Percentiles rank a stretch among this genome's conserved stretches.
Evolutionary conservation across 1,284 basidiomycete species (phyloP).

Genomic region (Ustilago xerochloae): DNA sequence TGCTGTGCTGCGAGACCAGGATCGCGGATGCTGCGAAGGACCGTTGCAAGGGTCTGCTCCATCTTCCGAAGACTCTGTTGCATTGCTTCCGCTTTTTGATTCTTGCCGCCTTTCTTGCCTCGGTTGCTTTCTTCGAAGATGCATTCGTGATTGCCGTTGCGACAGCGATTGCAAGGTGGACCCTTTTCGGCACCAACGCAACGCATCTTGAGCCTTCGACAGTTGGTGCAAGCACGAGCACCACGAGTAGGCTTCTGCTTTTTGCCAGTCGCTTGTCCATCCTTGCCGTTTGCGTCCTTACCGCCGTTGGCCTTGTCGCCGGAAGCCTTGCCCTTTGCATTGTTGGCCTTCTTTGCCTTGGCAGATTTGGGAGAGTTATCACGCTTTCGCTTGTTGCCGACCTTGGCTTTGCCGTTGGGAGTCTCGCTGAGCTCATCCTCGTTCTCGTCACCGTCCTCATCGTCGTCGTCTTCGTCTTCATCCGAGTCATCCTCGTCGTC

Average conservation of each 20-base stretch:
- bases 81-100: constrained; percentile 62
- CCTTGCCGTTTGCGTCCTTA: constrained; percentile 17
- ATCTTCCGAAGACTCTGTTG: constrained; percentile 65
- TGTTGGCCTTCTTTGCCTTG: constrained; percentile 22
- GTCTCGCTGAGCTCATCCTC: constrained; percentile 32
- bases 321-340: constrained; percentile 16
- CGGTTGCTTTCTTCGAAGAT: constrained; percentile 67
- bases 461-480: constrained; percentile 38
- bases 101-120: constrained; percentile 66
- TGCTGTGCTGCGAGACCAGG: constrained; percentile 49
- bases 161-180: constrained; percentile 81
- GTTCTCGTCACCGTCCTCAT: constrained; percentile 23
- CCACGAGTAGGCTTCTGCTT: constrained; percentile 67
- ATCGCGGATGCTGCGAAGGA: constrained; percentile 61
- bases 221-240: constrained; percentile 87
- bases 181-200: constrained; percentile 93
- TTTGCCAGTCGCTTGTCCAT: constrained; percentile 26
- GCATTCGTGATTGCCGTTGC: constrained; percentile 63
- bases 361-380: constrained; percentile 14
- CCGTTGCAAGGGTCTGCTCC: constrained; percentile 62
- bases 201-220: constrained; percentile 97
- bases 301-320: constrained; percentile 19
- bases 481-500: constrained; percentile 40
- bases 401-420: constrained; percentile 7
- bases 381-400: constrained; percentile 6